Evolutionary conservation across 768 basidiomycete species (phyloP), one percentile per base, ranked within the genome.

Genomic region (Lactifluus subvellereus): DNA sequence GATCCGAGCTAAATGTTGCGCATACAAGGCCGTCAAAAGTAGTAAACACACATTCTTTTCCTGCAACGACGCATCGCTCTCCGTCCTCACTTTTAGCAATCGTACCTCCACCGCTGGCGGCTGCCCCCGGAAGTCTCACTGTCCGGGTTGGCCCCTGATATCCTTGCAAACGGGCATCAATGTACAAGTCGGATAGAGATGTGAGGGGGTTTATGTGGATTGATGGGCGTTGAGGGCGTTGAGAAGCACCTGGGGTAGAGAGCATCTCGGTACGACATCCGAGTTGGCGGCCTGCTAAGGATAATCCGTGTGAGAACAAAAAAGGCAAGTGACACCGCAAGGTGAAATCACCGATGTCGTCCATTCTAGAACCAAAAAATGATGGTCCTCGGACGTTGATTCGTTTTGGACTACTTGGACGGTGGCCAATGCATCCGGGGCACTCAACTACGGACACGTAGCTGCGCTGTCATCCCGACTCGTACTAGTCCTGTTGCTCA

Each of bases 31-130:
- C 1, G 35, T 48, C 22, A 48, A 11, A 40, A 16, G 49, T 27
- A 13, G 5, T 32, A 43, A 6, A 72, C 81, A 66, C 63, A 89
- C 89, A 89, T 77, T 90, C 89, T 73, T 82, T 84, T n/a, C 89
- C 89, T 1, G 89, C 83, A 11, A 91, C 86, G 2, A 84, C 88
- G 73, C 87, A 89, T 68, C 84, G 74, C 42, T 68, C 70, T 1
- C 84, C 86, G 67, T 91, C 89, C 64, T 85, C 84, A 65, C 80
- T 85, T 69, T 80, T 84, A 27, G 87, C 80, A 49, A 92, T 82
- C 1, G 83, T 76, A 0, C 87, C 88, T 38, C 86, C 86, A 54
- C 89, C 87, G 61, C 72, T 76, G 2, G 83, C 73, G 27, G 84
- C 81, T 30, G 81, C 85, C n/a, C 85, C 79, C 13, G 78, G 76